A percentile compares a stretch with the other conserved stretches of the same genome.
Evolutionary conservation across 225 moss, liverwort and hornwort genomes (phyloP).

Genomic region (Takakia lepidozioides): DNA sequence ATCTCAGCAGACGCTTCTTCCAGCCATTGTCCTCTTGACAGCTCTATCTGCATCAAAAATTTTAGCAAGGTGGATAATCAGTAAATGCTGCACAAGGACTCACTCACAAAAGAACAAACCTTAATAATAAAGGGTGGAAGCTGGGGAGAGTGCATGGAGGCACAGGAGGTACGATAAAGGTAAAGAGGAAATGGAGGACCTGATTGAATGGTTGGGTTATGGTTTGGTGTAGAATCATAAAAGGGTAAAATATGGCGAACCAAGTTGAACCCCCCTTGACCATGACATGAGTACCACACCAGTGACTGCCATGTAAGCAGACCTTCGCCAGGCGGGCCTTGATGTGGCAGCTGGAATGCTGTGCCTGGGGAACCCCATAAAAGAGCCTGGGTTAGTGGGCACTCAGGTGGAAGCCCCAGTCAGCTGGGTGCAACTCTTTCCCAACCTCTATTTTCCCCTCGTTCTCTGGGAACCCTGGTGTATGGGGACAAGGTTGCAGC

Average conservation of each 20-base stretch:
- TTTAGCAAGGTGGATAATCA: no score
- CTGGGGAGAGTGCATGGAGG: no score
- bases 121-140: no score
- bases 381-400: background rate
- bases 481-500: no score
- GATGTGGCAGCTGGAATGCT: slow-evolving; percentile 1
- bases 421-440: no score
- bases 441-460: no score
- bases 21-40: slow-evolving; percentile 42
- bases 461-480: no score
- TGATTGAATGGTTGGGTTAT: background rate
- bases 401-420: background rate
- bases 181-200: no score
- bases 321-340: slow-evolving; percentile 3
- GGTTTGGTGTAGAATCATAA: slow-evolving; percentile 1
- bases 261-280: slow-evolving; percentile 1
- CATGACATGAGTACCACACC: slow-evolving; percentile 2
- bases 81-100: no score
- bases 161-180: no score
- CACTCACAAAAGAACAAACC: no score
- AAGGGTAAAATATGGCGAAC: slow-evolving; percentile 5
- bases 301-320: background rate
- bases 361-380: background rate
- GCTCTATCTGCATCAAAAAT: slow-evolving; percentile 37
- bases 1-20: slow-evolving; percentile 65